Percentiles rank a stretch among this genome's conserved stretches.
These are phyloP conservation scores for Cinchona pubescens DNA, from an alignment of 257 asterid genomes.

Conservation along the genomic window DNA sequence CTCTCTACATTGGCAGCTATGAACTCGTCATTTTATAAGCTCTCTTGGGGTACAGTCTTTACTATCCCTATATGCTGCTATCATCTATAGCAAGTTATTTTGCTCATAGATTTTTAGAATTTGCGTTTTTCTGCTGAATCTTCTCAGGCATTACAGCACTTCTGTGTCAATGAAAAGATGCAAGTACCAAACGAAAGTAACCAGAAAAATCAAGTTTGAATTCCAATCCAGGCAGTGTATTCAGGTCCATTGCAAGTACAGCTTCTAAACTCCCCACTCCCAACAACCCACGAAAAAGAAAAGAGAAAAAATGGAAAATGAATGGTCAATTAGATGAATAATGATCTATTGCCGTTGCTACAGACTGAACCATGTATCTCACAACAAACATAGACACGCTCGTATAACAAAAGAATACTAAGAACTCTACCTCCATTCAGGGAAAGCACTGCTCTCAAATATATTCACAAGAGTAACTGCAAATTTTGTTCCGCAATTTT, in stretches of 20 bases:
- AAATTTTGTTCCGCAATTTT: constrained; percentile 65
- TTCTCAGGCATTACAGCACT: neutral
- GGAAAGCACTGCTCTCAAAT: constrained; percentile 47
- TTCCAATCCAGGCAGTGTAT: neutral
- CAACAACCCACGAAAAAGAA: no score
- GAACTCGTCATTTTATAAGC: neutral
- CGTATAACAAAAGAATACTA: neutral
- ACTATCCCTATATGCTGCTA: no score
- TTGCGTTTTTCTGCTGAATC: neutral
- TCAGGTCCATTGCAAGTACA: neutral
- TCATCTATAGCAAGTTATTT: no score
- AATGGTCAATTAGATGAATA: no score
- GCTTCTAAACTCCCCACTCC: no score
- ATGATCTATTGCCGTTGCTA: no score
- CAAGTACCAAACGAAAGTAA: neutral
- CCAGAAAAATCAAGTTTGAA: neutral
- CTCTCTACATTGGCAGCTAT: neutral
- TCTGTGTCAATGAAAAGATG: neutral
- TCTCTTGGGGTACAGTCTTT: neutral
- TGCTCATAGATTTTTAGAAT: no score
- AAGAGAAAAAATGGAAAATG: no score
- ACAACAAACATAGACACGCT: neutral
- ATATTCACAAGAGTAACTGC: constrained; percentile 41
- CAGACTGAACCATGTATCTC: neutral
- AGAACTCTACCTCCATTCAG: constrained; percentile 63